A percentile compares a stretch with the other conserved stretches of the same genome.
These are phyloP conservation scores for Schoenoplectus triqueter DNA, from an alignment of 202 grass and related monocot species.

Conservation along the genomic window DNA sequence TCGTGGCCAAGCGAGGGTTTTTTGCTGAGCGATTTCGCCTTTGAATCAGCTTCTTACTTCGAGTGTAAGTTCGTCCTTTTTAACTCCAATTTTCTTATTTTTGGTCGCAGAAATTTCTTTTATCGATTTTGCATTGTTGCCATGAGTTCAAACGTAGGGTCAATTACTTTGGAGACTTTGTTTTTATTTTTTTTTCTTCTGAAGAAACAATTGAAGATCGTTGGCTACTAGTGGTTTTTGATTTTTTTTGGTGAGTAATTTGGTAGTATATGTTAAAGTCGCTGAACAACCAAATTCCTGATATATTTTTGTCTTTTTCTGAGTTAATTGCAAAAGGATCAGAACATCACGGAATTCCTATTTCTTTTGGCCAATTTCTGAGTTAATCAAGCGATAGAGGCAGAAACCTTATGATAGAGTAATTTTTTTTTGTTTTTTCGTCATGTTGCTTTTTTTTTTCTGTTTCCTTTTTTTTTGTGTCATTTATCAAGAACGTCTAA, in stretches of 20 bases:
- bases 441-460: background rate
- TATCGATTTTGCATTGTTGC: background rate
- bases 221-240: background rate
- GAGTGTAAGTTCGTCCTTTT: constrained; percentile 3
- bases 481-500: background rate
- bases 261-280: background rate
- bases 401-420: background rate
- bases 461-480: background rate
- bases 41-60: background rate
- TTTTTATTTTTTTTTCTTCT: background rate
- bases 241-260: constrained; percentile 4
- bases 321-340: background rate
- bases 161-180: background rate
- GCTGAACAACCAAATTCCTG: background rate
- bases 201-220: background rate
- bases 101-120: background rate
- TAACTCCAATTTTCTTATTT: background rate
- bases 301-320: background rate
- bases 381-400: background rate
- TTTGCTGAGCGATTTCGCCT: constrained; percentile 4
- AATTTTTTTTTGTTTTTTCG: background rate
- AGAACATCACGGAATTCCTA: background rate
- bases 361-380: background rate
- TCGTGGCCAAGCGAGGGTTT: background rate
- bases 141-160: background rate